phyloP scores from a whole-genome alignment of 805 yeast genomes.

The Metschnikowia henanensis region DNA sequence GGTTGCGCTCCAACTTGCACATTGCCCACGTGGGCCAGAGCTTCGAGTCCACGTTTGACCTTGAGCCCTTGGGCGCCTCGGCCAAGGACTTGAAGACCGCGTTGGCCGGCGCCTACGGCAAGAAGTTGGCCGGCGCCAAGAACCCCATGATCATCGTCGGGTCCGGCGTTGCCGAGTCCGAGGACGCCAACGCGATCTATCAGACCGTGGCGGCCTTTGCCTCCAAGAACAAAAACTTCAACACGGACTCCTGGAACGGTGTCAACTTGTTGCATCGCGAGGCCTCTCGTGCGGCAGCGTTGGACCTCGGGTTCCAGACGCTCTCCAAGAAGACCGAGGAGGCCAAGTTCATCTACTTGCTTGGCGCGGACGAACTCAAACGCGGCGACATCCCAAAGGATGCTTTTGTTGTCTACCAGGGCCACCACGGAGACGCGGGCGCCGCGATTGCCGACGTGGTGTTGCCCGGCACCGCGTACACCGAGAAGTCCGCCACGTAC shows the following conservation, averaged over 20 bases:
- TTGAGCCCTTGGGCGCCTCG: slow-evolving; percentile 61
- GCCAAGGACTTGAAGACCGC: slow-evolving; percentile 59
- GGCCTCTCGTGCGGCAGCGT: slow-evolving; percentile 86
- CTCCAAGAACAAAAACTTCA: slow-evolving; percentile 52
- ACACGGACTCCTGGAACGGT: slow-evolving; percentile 79
- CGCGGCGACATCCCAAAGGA: slow-evolving; percentile 73
- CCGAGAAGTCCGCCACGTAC: slow-evolving; percentile 81
- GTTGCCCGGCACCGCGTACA: slow-evolving; percentile 85
- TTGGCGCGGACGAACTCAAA: slow-evolving; percentile 81
- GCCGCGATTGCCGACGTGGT: slow-evolving; percentile 87
- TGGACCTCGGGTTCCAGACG: slow-evolving; percentile 76
- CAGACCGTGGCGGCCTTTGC: slow-evolving; percentile 63
- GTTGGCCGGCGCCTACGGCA: slow-evolving; percentile 66
- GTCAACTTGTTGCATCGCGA: slow-evolving; percentile 77
- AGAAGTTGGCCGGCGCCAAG: slow-evolving; percentile 62
- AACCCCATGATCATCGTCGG: slow-evolving; percentile 81
- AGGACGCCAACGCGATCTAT: slow-evolving; percentile 62
- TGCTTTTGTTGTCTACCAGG: slow-evolving; percentile 87
- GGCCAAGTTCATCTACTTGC: slow-evolving; percentile 75
- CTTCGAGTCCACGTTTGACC: slow-evolving; percentile 74
- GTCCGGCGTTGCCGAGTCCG: slow-evolving; percentile 69
- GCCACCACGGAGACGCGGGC: slow-evolving; percentile 90
- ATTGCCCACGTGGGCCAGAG: slow-evolving; percentile 72
- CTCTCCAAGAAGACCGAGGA: slow-evolving; percentile 34
- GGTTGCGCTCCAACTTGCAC: slow-evolving; percentile 69